Evolutionary conservation across 495 filamentous ascomycete genomes (phyloP), one percentile per base, ranked within the genome.

Genomic region (Neurospora sp.): DNA sequence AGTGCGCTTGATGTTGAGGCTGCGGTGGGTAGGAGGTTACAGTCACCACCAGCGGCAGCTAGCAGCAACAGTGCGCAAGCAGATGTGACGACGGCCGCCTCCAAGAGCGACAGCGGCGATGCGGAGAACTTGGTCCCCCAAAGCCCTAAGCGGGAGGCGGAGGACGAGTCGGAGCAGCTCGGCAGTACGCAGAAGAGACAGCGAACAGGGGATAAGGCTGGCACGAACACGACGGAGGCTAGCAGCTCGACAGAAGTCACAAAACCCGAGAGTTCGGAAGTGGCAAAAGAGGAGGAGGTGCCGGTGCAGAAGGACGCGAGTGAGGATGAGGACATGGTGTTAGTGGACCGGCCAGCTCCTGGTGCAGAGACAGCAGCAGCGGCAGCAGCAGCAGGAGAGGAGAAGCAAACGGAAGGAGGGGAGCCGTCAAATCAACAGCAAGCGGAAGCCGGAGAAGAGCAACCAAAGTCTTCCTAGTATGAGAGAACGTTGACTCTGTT

Each of bases 1-100:
- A 82, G 84, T 39, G 86, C 84, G 1, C 87, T 89, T 71, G 84
- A 89, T 73, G 79, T 88, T 27, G 86, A 87, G 71, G 86, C 85
- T 9, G 87, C 87, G 23, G 86, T 89, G 0, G 87, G 87, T 8
- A 78, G 86, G 1, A 83, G 81, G 40, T 77, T 80, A 66, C 54
- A 66, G 12, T 66, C 54, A 35, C 27, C 69, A 73, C n/a, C 74
- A 77, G 49, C 75, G 35, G 42, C 72, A 66, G 18, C 69, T n/a
- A 46, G 18, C 18, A 40, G 8, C 71, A 70, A 20, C 46, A 69
- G 23, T 49, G 70, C 18, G 23, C 54, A 42, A 31, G 71, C 70
- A 37, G 23, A 20, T 60, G 35, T 23, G 23, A 18, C 38, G 44
- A 35, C 71, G 38, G 12, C 73, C 31, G 27, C 35, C 46, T 54